Evolutionary conservation across 257 asterid genomes (phyloP), one percentile per base, ranked within the genome.

Genomic region (Fraxinus pennsylvanica): DNA sequence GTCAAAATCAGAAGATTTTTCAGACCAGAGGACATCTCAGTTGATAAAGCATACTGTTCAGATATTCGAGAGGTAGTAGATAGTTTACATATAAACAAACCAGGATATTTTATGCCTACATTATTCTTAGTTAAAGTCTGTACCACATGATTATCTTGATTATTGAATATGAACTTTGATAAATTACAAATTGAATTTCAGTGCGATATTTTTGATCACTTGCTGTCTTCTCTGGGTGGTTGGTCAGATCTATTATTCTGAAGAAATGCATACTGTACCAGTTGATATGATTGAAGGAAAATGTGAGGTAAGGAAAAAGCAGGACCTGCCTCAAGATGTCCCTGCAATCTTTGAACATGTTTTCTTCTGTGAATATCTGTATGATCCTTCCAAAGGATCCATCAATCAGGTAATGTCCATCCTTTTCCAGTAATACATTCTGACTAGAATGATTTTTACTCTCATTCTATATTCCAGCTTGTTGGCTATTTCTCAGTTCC

Each of bases 21-120:
- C 88, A 86, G 97, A 61, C 97, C 98, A 6, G 99, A 95, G 85
- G 97, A 95, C 76, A 81, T 91, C 57, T 95, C 97, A 12, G 74
- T 73, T 10, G 94, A 88, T 73, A 95, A 91, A 89, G 98, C 97
- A 41, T 95, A 88, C 88, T 81, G 87, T 38, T 93, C 97, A 9
- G 96, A 95, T 87, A 87, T 95, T 68, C 91, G 94, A 74, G 99
- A 95, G 98, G 99, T 93, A 82, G 66, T 38, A 76, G 17, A 78
- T 74, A 72, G 76, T 68, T 38, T 74, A 69, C 74, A 25, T 47
- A 63, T 72, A 36, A 74, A 45, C 19, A 52, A 22, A 43, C 57
- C 73, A 52, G 71, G 19, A 29, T 68, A 14, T 65, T 61, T 15
- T 75, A 4, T 35, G n/a, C 19, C 15, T 67, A 17, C 22, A 15